These are phyloP conservation scores for Phaeophleospora eucalypticola DNA, from an alignment of 2,329 filamentous ascomycete species.

Conservation along the genomic window DNA sequence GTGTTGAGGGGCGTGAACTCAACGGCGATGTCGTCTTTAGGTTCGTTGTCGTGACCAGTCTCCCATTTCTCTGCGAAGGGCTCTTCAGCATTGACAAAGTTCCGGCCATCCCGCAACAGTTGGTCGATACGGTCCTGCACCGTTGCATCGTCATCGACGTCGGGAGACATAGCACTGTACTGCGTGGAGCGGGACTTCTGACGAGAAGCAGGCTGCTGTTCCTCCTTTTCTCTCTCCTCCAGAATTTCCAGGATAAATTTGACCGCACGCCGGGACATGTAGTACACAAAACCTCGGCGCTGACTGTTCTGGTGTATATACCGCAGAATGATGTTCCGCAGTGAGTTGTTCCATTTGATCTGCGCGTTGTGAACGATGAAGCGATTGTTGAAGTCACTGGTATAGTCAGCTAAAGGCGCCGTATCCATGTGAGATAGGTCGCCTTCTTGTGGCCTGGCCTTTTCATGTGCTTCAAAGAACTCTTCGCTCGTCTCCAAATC, in stretches of 20 bases:
- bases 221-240: constrained; percentile 81
- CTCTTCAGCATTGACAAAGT: constrained; percentile 72
- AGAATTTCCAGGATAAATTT: constrained; percentile 98
- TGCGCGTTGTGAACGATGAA: constrained; percentile 98
- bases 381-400: constrained; percentile 94
- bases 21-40: constrained; percentile 69
- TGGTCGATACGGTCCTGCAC: constrained; percentile 83
- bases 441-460: constrained; percentile 40
- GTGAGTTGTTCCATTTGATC: constrained; percentile 94
- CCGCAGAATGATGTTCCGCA: constrained; percentile 92
- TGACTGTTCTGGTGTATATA: constrained; percentile 98
- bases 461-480: constrained; percentile 50
- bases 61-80: constrained; percentile 43
- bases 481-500: constrained; percentile 43
- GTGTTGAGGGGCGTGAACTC: constrained; percentile 90
- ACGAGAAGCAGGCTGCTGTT: constrained; percentile 35
- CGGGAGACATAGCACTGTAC: constrained; percentile 33
- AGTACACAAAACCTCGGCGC: constrained; percentile 93
- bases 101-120: constrained; percentile 76
- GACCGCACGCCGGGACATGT: constrained; percentile 88
- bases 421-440: constrained; percentile 57
- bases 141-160: constrained; percentile 59
- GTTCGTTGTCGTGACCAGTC: constrained; percentile 13
- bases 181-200: constrained; percentile 25
- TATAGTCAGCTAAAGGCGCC: constrained; percentile 71